Percentiles rank a stretch among this genome's conserved stretches.
phyloP scores from a whole-genome alignment of 805 yeast genomes.

The Metschnikowia rubicola region DNA sequence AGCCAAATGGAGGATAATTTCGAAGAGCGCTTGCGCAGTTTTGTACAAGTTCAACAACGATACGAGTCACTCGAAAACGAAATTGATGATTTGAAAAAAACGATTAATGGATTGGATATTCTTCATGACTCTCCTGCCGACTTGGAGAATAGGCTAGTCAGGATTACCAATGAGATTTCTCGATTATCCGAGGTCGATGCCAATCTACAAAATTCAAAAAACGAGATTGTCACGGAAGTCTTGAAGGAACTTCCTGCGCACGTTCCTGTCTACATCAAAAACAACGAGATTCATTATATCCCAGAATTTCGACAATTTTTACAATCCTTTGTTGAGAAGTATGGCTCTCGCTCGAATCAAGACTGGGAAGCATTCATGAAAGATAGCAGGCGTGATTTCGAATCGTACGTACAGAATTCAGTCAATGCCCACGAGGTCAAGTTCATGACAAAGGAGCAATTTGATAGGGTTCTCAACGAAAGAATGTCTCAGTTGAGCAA shows the following conservation, averaged over 20 bases:
- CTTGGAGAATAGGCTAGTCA: slow-evolving; percentile 16
- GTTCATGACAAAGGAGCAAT: slow-evolving; percentile 19
- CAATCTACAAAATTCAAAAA: slow-evolving; percentile 16
- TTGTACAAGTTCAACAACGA: no score
- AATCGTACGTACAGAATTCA: slow-evolving; percentile 15
- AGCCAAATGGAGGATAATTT: no score
- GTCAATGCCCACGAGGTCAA: slow-evolving; percentile 10
- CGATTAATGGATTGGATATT: slow-evolving; percentile 9
- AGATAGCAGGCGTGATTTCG: slow-evolving; percentile 20
- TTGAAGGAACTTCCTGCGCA: slow-evolving; percentile 26
- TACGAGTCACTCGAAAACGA: slow-evolving; percentile 10
- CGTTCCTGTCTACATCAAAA: slow-evolving; percentile 31
- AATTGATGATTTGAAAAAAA: slow-evolving; percentile 12
- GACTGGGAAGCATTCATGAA: slow-evolving; percentile 26
- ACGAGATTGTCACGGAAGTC: slow-evolving; percentile 19
- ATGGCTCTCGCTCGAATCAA: slow-evolving; percentile 12
- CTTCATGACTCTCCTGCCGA: slow-evolving; percentile 12
- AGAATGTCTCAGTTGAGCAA: slow-evolving; percentile 24
- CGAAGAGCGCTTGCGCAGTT: no score
- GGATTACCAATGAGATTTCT: slow-evolving; percentile 16
- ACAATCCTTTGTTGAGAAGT: slow-evolving; percentile 30
- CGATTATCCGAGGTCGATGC: slow-evolving; percentile 14
- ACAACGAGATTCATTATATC: slow-evolving; percentile 33
- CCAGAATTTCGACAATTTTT: slow-evolving; percentile 39
- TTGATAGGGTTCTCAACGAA: slow-evolving; percentile 22